Evolutionary conservation across 371 early-diverging fungal species (phyloP), one percentile per base, ranked within the genome.

Genomic region (Mucor circinelloides): DNA sequence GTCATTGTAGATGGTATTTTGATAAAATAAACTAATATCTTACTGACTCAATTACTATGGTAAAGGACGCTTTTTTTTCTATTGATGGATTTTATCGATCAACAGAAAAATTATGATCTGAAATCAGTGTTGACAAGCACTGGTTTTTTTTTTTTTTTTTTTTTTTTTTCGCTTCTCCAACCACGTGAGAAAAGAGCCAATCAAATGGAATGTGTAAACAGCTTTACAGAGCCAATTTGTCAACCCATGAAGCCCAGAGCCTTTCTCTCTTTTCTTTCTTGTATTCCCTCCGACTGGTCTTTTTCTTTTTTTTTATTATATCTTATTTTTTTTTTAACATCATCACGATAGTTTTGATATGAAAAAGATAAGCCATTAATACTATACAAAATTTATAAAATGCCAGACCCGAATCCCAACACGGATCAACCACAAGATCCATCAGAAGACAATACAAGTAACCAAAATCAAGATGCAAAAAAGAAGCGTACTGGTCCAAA

Each of bases 401-500:
- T 71, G 71, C 63, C 71, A 46, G 71, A 71, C 52, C 52, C 50
- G 34, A 62, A 66, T 46, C 28, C 58, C 40, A 46, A 50, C 40
- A 21, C 58, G 9, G 63, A 71, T 48, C 61, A 56, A 30, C 50
- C 36, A 36, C 36, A 36, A 58, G 67, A 66, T 66, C 58, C 63
- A 32, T 52, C 52, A 23, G 69, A 72, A 28, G 69, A 72, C 12
- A 72, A 60, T 12, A 34, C 63, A 8, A 71, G 52, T 34, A 38
- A 52, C 12, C 70, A 65, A 58, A 55, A 30, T 28, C 73, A 72
- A 63, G 73, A 72, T 58, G 42, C 83, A 31, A 66, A 81, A 64
- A 90, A 89, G 71, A 89, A 89, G 73, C 75, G 88, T 54, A 85
- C 85, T 30, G 90, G 88, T 2, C 88, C 90, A 19, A 90, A 90